These are phyloP conservation scores for Pseudocercospora fuligena DNA, from an alignment of 2,329 filamentous ascomycete genomes.

Conservation along the genomic window DNA sequence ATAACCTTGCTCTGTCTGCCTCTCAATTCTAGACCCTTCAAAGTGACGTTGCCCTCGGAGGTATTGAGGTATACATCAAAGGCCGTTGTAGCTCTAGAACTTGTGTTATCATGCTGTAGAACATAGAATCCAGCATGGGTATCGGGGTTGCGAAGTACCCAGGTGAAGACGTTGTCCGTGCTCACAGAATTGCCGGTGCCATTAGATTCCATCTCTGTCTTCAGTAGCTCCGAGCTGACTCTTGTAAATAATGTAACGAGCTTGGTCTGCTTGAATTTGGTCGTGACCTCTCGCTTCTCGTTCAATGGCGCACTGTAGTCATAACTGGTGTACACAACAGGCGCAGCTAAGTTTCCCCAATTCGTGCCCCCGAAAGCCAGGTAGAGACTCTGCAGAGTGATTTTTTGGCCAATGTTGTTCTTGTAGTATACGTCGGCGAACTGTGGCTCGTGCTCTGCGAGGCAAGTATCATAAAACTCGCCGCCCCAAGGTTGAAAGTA, in stretches of 20 bases:
- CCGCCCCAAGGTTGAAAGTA: constrained; percentile 67
- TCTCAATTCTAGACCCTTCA: constrained; percentile 63
- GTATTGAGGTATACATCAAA: constrained; percentile 59
- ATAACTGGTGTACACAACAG: constrained; percentile 60
- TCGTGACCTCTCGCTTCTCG: constrained; percentile 62
- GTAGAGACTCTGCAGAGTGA: constrained; percentile 66
- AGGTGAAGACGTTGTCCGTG: constrained; percentile 56
- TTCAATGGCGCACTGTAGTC: constrained; percentile 68
- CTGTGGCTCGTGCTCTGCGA: constrained; percentile 47
- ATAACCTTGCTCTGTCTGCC: constrained; percentile 68
- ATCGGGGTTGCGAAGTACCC: constrained; percentile 63
- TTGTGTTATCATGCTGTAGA: constrained; percentile 59
- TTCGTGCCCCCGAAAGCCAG: constrained; percentile 66
- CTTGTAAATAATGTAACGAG: constrained; percentile 65
- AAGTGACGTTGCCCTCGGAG: constrained; percentile 58
- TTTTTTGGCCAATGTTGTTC: constrained; percentile 64
- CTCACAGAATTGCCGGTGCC: constrained; percentile 55
- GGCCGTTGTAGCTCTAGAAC: constrained; percentile 55
- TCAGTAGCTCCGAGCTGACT: constrained; percentile 60
- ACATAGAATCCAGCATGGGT: constrained; percentile 65
- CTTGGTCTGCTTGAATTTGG: constrained; percentile 69
- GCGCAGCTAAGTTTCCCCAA: constrained; percentile 18
- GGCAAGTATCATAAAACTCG: constrained; percentile 54
- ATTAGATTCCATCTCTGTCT: constrained; percentile 58
- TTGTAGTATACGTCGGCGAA: constrained; percentile 70